Base-by-base conservation (phyloP, 257 asterid species). In the Henckelia pumila region DNA sequence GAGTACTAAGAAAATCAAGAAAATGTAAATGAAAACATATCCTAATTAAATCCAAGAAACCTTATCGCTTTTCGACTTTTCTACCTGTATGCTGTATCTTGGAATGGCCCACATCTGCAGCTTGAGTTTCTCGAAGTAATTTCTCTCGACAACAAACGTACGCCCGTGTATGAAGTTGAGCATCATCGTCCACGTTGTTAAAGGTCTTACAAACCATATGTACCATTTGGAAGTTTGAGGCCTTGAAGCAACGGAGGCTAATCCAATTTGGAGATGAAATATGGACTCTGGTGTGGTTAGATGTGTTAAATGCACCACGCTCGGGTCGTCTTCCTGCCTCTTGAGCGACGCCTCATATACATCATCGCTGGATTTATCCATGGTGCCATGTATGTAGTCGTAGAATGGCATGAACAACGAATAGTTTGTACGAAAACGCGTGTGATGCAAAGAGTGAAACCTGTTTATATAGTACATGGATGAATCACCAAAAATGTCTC, bases 401-500 rank as follows among this genome's bases (percentile, higher is more conserved):
- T 86, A 86, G 22, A 86, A 56, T 1, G 93, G 89, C 89, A 86
- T 84, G 83, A 86, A 86, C 52, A 86, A 63, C 4, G 83, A 74
- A 26, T 86, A 84, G 61, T 86, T 84, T 2, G 88, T 86, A 19
- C 94, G 79, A 16, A 86, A 86, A 14, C 76, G 90, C n/a, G 94
- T 86, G 62, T 86, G 94, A 37, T 86, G 90, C 70, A 86, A 40
- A 4, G 94, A 86, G 79, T 84, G 90, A 65, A 68, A 86, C 82
- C 94, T 86, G 80, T 55, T 50, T 3, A 5, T 7, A 13, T 14
- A 19, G 33, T 8, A 50, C 59, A 55, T 53, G 25, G 13, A 23
- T 26, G 21, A 21, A 23, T 22, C 16, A 35, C 9, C 2, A 2
- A 35, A 35, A 35, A 35, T 10, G 10, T 35, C 16, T 35, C 1